Evolutionary conservation across 192 early-diverging fungal genomes (phyloP).

Genomic region (Linnemannia elongata): DNA sequence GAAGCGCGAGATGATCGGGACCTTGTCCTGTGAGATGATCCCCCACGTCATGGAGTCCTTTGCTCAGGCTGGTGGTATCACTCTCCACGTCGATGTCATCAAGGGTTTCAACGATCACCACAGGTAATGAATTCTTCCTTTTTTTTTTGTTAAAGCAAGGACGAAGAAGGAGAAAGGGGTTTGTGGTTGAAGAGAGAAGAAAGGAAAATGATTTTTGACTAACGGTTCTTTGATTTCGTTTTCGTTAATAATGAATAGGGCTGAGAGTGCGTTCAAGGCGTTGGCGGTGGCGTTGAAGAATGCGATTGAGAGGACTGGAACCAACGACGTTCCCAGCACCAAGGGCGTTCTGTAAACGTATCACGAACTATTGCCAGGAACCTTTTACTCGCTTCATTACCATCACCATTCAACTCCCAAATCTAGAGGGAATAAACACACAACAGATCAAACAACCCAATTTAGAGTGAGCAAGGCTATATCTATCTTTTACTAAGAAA

Average conservation of each 20-base stretch:
- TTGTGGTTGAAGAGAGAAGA: neutral
- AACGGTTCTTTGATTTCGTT: neutral
- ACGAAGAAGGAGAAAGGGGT: neutral
- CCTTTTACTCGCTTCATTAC: too few relatives aligned
- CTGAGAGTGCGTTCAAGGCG: conserved; percentile 98
- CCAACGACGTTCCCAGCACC: conserved; percentile 93
- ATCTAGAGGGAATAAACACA: too few relatives aligned
- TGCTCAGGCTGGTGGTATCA: conserved; percentile 92
- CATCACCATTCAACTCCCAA: too few relatives aligned
- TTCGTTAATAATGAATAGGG: conserved; percentile 58
- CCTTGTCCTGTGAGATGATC: conserved; percentile 97
- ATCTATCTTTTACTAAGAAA: neutral
- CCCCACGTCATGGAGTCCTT: conserved; percentile 96
- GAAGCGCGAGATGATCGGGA: conserved; percentile 92
- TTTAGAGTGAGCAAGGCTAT: too few relatives aligned
- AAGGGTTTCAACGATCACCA: conserved; percentile 99
- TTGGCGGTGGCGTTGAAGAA: conserved; percentile 93
- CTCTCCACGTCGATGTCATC: conserved; percentile 95
- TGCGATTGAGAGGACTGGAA: conserved; percentile 88
- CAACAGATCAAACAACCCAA: too few relatives aligned
- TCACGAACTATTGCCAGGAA: neutral
- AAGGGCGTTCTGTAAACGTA: conserved; percentile 85
- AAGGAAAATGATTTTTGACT: neutral
- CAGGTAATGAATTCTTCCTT: conserved; percentile 65
- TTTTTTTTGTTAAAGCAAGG: too few relatives aligned